Base-by-base conservation (phyloP, 257 asterid genomes). In the Solanum rostratum region DNA sequence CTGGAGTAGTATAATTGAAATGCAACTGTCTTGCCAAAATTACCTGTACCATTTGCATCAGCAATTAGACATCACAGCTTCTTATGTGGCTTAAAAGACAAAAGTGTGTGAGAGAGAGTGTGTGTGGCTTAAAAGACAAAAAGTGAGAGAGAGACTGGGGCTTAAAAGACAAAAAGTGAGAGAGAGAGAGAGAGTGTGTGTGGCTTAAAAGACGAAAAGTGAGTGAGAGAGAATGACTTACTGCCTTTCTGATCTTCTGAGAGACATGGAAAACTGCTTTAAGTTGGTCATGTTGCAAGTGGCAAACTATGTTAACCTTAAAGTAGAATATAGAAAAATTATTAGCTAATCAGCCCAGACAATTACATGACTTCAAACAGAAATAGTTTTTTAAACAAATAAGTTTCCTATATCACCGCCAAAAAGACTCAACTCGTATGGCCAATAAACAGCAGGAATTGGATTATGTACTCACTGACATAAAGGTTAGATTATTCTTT, bases 241-340 rank as follows among this genome's bases (percentile, higher is more conserved):
- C 99, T 33, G 99, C 97, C 88, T 92, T 97, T 88, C 99, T 89
- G 55, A 95, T 86, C 88, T 92, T 96, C 90, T 90, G 93, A 37
- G 99, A 96, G 88, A 95, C 99, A 55, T 96, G 98, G 91, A 96
- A 96, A 88, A 92, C 97, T 41, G 98, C 91, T 89, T 91, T 88
- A 46, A 96, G 98, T 63, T 96, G 98, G 87, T 96, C 99, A 65
- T 96, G 99, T 91, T 95, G 97, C 84, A 96, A 92, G 90, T 95
- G 96, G 90, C 99, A 96, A 79, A 96, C 90, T 81, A 96, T 88
- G 88, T 96, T 96, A 10, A 94, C 97, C 99, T 95, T 57, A 22
- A 22, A 85, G 24, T n/a, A 84, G 9, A 70, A 52, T 84, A 86
- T 4, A 81, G 15, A 15, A 16, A 20, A 20, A 20, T 5, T 65